Conservation (phyloP, 2,329 filamentous ascomycete species). For the Mycosphaerella sp. region DNA sequence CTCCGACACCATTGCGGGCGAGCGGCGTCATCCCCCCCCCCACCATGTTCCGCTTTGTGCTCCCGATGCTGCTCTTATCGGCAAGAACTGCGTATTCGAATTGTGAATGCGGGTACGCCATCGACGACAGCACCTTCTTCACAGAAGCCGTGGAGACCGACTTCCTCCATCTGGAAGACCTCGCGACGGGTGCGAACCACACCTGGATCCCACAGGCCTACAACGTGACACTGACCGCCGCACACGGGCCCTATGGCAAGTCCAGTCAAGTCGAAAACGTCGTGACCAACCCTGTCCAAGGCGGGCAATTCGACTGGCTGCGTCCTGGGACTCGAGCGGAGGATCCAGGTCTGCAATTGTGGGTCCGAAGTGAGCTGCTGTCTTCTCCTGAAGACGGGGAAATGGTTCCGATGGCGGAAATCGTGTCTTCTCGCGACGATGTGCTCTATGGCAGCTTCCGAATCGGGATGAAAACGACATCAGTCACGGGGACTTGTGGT, state of each 20-base stretch:
- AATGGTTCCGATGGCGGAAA: constrained; percentile 56
- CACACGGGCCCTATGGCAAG: constrained; percentile 62
- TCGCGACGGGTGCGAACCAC: constrained; percentile 20
- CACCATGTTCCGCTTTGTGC: background rate
- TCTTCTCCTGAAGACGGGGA: background rate
- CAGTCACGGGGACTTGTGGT: constrained; percentile 60
- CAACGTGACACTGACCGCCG: constrained; percentile 53
- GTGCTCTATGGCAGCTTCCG: constrained; percentile 66
- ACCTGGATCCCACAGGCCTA: constrained; percentile 65
- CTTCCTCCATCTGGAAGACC: constrained; percentile 53
- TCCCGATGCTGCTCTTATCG: background rate
- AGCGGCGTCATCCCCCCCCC: too few relatives aligned
- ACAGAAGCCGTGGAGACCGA: constrained; percentile 67
- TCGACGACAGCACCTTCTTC: constrained; percentile 52
- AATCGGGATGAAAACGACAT: constrained; percentile 59
- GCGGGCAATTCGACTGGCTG: constrained; percentile 37
- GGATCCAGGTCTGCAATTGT: constrained; percentile 52
- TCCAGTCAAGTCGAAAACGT: constrained; percentile 55
- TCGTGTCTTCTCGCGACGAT: constrained; percentile 56
- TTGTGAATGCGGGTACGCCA: constrained; percentile 68
- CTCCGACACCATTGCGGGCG: too few relatives aligned
- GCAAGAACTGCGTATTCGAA: constrained; percentile 19
- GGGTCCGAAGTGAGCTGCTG: constrained; percentile 43
- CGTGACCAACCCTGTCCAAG: constrained; percentile 46
- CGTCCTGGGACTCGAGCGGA: constrained; percentile 41